Evolutionary conservation across 805 yeast species (phyloP).

Genomic region (Priceomyces haplophilus): DNA sequence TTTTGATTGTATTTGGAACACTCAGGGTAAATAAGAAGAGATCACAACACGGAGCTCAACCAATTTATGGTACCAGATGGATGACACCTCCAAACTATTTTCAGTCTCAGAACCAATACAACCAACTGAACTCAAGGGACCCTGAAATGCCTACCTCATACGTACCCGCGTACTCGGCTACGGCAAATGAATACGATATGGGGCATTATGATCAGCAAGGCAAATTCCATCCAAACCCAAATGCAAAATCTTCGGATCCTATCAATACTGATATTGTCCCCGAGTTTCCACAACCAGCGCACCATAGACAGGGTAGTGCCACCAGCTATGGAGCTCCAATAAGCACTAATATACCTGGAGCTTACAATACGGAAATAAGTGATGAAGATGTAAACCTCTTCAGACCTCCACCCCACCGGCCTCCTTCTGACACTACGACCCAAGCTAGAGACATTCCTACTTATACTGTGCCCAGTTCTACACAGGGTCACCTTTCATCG

Average conservation of each 20-base stretch:
- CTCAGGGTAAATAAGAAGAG: slow-evolving; percentile 56
- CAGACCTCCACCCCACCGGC: slow-evolving; percentile 12
- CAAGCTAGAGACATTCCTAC: neutral
- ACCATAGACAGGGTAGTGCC: slow-evolving; percentile 17
- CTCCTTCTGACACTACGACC: slow-evolving; percentile 7
- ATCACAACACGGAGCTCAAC: slow-evolving; percentile 46
- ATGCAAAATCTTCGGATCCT: slow-evolving; percentile 16
- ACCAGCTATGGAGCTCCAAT: slow-evolving; percentile 15
- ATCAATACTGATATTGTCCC: slow-evolving; percentile 9
- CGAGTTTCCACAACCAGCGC: slow-evolving; percentile 20
- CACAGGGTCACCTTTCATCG: no score
- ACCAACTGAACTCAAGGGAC: slow-evolving; percentile 35
- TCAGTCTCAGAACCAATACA: slow-evolving; percentile 60
- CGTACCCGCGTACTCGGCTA: slow-evolving; percentile 68
- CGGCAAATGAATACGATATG: slow-evolving; percentile 68
- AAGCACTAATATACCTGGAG: slow-evolving; percentile 7
- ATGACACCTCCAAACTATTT: slow-evolving; percentile 79
- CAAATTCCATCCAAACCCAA: slow-evolving; percentile 34
- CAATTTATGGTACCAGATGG: slow-evolving; percentile 78
- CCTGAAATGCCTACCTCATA: slow-evolving; percentile 40
- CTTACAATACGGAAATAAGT: slow-evolving; percentile 1
- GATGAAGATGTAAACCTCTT: slow-evolving; percentile 12
- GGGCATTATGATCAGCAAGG: slow-evolving; percentile 75
- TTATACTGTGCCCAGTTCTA: neutral
- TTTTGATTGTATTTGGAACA: slow-evolving; percentile 48